Percentiles rank a stretch among this genome's conserved stretches.
These are phyloP conservation scores for Truncatella angustata DNA, from an alignment of 2,329 filamentous ascomycete species.

Conservation along the genomic window DNA sequence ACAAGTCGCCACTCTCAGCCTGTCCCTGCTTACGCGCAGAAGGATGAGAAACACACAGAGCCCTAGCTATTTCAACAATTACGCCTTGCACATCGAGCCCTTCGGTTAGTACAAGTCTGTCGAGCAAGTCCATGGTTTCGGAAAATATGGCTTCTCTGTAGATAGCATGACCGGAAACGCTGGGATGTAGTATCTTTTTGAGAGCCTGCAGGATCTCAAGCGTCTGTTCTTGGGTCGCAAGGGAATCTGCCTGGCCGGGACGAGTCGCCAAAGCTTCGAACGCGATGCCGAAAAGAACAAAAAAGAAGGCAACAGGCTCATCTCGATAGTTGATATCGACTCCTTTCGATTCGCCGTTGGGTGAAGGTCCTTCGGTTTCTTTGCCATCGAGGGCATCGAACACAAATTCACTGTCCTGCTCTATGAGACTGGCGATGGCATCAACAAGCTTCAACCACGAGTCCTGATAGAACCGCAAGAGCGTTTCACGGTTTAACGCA, in stretches of 20 bases:
- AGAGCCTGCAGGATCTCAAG: constrained; percentile 86
- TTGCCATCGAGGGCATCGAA: constrained; percentile 96
- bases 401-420: constrained; percentile 96
- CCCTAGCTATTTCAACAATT: constrained; percentile 91
- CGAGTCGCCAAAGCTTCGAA: constrained; percentile 93
- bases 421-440: constrained; percentile 94
- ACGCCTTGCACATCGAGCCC: constrained; percentile 84
- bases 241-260: constrained; percentile 61
- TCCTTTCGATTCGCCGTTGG: constrained; percentile 56
- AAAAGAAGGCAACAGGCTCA: constrained; percentile 97
- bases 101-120: constrained; percentile 89
- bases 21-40: constrained; percentile 72
- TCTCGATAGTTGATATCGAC: constrained; percentile 95
- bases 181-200: constrained; percentile 91
- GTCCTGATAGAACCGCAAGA: constrained; percentile 94
- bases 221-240: constrained; percentile 74
- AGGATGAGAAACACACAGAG: constrained; percentile 86
- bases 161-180: constrained; percentile 93
- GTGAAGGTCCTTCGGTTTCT: constrained; percentile 46
- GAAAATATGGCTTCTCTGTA: constrained; percentile 95
- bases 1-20: constrained; percentile 73
- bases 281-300: constrained; percentile 92
- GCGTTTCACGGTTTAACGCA: constrained; percentile 87
- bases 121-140: constrained; percentile 94
- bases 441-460: constrained; percentile 96